A percentile compares a stretch with the other conserved stretches of the same genome.
Evolutionary conservation across 192 early-diverging fungal species (phyloP).

Genomic region (Endogone sp.): DNA sequence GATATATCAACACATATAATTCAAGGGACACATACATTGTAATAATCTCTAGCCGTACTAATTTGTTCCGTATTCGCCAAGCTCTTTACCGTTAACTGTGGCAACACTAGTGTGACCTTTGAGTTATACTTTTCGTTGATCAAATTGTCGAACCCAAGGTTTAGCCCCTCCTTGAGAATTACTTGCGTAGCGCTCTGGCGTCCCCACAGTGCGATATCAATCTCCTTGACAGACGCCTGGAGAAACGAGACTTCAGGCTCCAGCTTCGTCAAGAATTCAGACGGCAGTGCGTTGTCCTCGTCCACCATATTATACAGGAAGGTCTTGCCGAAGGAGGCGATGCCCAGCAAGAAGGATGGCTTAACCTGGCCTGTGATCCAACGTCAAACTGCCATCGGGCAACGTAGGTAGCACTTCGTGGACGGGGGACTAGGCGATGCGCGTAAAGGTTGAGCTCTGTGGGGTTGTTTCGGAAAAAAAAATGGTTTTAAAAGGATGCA

Average conservation of each 20-base stretch:
- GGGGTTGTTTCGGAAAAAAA: background rate
- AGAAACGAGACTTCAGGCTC: conserved; percentile 62
- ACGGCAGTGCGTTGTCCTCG: conserved; percentile 60
- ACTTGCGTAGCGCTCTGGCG: conserved; percentile 43
- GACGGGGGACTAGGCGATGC: conserved; percentile 65
- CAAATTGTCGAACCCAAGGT: conserved; percentile 60
- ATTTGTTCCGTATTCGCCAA: conserved; percentile 39
- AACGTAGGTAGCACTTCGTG: conserved; percentile 60
- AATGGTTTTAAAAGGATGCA: no score
- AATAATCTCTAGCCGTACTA: background rate
- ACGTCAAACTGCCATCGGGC: conserved; percentile 64
- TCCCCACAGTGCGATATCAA: conserved; percentile 61
- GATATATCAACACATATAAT: background rate
- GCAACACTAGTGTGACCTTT: conserved; percentile 53
- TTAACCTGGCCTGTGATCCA: conserved; percentile 64
- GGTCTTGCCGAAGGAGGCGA: conserved; percentile 44
- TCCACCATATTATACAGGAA: conserved; percentile 65
- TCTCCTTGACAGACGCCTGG: conserved; percentile 45
- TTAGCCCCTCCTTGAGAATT: conserved; percentile 53
- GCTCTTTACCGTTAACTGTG: conserved; percentile 44
- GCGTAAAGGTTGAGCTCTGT: conserved; percentile 52
- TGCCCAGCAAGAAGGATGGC: conserved; percentile 52
- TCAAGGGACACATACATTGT: background rate
- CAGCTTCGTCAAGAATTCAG: conserved; percentile 25
- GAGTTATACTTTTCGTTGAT: conserved; percentile 51